phyloP scores from a whole-genome alignment of 306 rosid genomes.

The Astragalus membranaceus region DNA sequence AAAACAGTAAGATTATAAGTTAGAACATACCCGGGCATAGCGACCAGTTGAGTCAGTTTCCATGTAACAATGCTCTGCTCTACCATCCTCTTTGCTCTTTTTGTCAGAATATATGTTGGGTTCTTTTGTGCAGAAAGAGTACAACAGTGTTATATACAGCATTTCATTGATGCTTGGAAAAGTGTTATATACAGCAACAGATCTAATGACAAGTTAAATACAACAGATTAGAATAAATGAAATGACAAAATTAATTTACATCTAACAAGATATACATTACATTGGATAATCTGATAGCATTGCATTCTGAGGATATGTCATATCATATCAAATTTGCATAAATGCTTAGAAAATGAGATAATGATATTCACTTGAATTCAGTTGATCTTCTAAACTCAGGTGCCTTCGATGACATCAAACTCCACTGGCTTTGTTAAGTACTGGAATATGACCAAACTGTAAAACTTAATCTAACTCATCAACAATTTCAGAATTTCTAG shows the following conservation, averaged over 20 bases:
- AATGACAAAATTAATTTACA: too few species aligned
- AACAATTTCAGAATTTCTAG: conserved; percentile 33
- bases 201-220: background rate
- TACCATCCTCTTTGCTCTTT: conserved; percentile 22
- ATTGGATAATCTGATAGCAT: conserved; percentile 24
- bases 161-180: too few species aligned
- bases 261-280: conserved; percentile 7
- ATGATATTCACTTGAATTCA: conserved; percentile 66
- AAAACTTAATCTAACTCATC: too few species aligned
- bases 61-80: conserved; percentile 24
- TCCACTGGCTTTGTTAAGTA: conserved; percentile 47
- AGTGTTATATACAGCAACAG: too few species aligned
- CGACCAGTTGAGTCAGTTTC: conserved; percentile 79
- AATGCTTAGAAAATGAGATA: conserved; percentile 71
- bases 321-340: conserved; percentile 73
- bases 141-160: too few species aligned
- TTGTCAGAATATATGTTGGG: conserved; percentile 36
- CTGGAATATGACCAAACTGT: conserved; percentile 24
- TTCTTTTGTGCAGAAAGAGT: background rate
- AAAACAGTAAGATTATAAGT: background rate
- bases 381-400: conserved; percentile 28
- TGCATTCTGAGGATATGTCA: conserved; percentile 36
- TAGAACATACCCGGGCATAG: conserved; percentile 63
- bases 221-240: too few species aligned
- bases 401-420: conserved; percentile 31